Conservation (phyloP, 805 yeast genomes). For the Starmerella apis region DNA sequence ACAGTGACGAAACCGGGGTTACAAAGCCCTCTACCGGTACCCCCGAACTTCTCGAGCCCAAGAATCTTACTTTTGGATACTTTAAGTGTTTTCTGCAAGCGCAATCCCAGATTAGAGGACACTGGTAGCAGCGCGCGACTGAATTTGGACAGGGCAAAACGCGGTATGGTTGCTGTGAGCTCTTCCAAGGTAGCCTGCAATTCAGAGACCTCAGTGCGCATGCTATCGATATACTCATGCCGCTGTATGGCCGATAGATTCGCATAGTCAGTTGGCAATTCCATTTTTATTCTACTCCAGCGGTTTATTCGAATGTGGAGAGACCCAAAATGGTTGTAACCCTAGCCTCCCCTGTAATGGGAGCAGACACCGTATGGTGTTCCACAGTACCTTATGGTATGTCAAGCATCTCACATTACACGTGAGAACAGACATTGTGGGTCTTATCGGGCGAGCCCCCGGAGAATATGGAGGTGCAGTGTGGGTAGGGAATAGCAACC, state of each 20-base stretch:
- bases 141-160: not conserved
- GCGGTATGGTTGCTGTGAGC: not conserved
- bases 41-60: constrained; percentile 1
- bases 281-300: not conserved
- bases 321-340: constrained; percentile 2
- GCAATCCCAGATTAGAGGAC: not conserved
- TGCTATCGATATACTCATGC: not conserved
- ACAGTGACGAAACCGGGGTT: constrained; percentile 11
- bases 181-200: constrained; percentile 3
- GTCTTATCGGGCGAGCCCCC: too few species aligned
- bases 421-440: not conserved
- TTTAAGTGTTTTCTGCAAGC: not conserved
- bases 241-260: not conserved
- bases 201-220: constrained; percentile 4
- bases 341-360: not conserved
- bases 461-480: too few species aligned
- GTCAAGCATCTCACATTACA: too few species aligned
- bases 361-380: not conserved
- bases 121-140: not conserved
- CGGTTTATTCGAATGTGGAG: not conserved
- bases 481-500: too few species aligned
- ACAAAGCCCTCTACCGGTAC: not conserved
- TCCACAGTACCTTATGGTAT: too few species aligned
- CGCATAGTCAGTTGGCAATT: not conserved
- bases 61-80: not conserved